A percentile compares a stretch with the other conserved stretches of the same genome.
phyloP scores from a whole-genome alignment of 1,284 basidiomycete genomes.

The Hymenochaete sp. region DNA sequence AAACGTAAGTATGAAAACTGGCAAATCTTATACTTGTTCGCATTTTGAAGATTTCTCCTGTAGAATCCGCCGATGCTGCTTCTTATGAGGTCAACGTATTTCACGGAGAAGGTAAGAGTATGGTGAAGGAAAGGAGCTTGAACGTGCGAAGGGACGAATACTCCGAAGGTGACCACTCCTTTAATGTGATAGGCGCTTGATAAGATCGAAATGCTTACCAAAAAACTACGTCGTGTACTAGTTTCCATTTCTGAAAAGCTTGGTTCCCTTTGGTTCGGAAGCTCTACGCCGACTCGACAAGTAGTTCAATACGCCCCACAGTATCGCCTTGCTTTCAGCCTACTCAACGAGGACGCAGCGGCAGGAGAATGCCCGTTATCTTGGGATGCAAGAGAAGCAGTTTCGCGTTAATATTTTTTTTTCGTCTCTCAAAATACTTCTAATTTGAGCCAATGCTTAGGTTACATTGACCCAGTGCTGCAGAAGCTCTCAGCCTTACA shows the following conservation, averaged over 20 bases:
- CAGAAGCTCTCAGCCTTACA: constrained; percentile 59
- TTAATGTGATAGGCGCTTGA: too few species aligned
- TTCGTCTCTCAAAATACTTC: constrained; percentile 15
- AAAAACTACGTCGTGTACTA: background rate
- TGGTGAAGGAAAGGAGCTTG: too few species aligned
- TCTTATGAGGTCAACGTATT: too few species aligned
- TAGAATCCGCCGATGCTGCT: too few species aligned
- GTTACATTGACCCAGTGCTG: constrained; percentile 60
- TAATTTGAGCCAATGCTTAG: constrained; percentile 32
- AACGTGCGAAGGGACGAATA: too few species aligned
- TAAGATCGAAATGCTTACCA: too few species aligned
- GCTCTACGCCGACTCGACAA: constrained; percentile 45
- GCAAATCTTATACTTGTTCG: too few species aligned
- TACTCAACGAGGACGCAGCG: constrained; percentile 81
- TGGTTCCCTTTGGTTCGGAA: constrained; percentile 15
- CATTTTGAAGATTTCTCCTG: too few species aligned
- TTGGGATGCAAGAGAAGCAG: constrained; percentile 66
- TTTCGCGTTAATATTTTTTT: constrained; percentile 40
- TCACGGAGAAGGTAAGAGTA: too few species aligned
- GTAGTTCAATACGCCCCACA: constrained; percentile 69
- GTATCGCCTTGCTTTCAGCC: constrained; percentile 73
- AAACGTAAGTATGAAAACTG: too few species aligned
- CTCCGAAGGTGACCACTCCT: too few species aligned
- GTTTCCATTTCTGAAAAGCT: constrained; percentile 1
- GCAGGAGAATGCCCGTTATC: constrained; percentile 49